A percentile compares a stretch with the other conserved stretches of the same genome.
phyloP scores from a whole-genome alignment of 2,329 filamentous ascomycete genomes.

The Sporothrix brasiliensis region DNA sequence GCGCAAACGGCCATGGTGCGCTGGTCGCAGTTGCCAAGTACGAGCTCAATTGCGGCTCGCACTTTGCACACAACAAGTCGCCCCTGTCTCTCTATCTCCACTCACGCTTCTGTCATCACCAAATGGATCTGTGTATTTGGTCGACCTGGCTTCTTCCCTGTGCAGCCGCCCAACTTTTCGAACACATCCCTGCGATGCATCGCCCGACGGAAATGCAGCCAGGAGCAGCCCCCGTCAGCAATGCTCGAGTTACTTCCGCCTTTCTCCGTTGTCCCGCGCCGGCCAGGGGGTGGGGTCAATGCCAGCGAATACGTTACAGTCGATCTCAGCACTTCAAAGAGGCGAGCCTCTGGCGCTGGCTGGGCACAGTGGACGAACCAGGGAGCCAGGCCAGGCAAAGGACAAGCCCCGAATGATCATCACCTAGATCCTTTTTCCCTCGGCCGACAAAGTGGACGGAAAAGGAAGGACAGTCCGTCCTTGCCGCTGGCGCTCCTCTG shows the following conservation, averaged over 20 bases:
- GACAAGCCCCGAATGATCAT: slow-evolving; percentile 19
- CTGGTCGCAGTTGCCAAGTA: slow-evolving; percentile 6
- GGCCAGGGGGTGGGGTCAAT: background rate
- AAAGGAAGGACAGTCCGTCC: background rate
- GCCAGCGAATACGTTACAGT: slow-evolving; percentile 20
- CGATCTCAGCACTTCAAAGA: slow-evolving; percentile 15
- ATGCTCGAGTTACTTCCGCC: background rate
- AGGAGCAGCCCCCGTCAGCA: slow-evolving; percentile 21
- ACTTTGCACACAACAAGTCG: background rate
- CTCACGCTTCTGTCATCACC: background rate
- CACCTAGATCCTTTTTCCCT: slow-evolving; percentile 1
- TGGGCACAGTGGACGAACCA: background rate
- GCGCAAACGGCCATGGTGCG: background rate
- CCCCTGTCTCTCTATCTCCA: slow-evolving; percentile 1
- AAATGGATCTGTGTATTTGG: background rate
- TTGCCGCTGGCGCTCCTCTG: background rate
- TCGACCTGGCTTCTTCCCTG: slow-evolving; percentile 3
- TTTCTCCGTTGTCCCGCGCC: slow-evolving; percentile 21
- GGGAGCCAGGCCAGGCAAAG: slow-evolving; percentile 5
- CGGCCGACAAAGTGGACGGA: slow-evolving; percentile 13
- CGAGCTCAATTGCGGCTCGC: background rate
- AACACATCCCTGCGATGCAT: slow-evolving; percentile 23
- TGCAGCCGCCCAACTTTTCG: slow-evolving; percentile 11
- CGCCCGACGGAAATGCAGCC: slow-evolving; percentile 19
- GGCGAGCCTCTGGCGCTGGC: slow-evolving; percentile 2